Conservation (phyloP, 306 rosid species). For the Oemleria cerasiformis region DNA sequence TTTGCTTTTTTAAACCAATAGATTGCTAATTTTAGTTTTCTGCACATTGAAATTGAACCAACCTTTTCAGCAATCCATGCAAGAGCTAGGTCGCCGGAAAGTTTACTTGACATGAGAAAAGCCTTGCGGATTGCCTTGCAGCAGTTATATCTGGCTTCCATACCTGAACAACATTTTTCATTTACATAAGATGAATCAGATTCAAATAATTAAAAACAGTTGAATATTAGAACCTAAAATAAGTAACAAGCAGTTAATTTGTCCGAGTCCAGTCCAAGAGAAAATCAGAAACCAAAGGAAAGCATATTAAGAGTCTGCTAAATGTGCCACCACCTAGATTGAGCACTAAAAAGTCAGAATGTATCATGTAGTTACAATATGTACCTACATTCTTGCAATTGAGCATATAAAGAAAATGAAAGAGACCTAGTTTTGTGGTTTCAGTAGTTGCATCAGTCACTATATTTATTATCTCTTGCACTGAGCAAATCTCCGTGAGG, state of each 20-base stretch:
- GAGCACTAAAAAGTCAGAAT: neutral
- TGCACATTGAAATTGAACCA: constrained; percentile 9
- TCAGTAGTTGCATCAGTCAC: constrained; percentile 59
- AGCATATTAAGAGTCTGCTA: neutral
- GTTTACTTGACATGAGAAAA: constrained; percentile 47
- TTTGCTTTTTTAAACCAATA: neutral
- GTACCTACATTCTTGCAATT: too few species aligned
- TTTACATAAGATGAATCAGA: neutral
- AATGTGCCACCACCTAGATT: neutral
- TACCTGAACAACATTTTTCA: constrained; percentile 47
- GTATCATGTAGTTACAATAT: neutral
- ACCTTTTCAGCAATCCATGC: constrained; percentile 66
- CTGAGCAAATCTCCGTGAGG: constrained; percentile 82
- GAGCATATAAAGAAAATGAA: constrained; percentile 22
- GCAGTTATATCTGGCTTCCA: constrained; percentile 86
- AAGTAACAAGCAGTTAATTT: neutral
- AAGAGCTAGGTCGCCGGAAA: constrained; percentile 50
- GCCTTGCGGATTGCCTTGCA: constrained; percentile 65
- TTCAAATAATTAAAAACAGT: constrained; percentile 6
- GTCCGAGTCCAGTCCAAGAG: neutral
- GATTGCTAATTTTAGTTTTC: neutral
- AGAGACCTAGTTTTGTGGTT: constrained; percentile 70
- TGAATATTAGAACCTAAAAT: neutral
- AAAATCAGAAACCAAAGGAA: constrained; percentile 8
- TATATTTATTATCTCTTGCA: constrained; percentile 63